Conservation (phyloP, 23 red algal species). For the Gracilaria gracilis region DNA sequence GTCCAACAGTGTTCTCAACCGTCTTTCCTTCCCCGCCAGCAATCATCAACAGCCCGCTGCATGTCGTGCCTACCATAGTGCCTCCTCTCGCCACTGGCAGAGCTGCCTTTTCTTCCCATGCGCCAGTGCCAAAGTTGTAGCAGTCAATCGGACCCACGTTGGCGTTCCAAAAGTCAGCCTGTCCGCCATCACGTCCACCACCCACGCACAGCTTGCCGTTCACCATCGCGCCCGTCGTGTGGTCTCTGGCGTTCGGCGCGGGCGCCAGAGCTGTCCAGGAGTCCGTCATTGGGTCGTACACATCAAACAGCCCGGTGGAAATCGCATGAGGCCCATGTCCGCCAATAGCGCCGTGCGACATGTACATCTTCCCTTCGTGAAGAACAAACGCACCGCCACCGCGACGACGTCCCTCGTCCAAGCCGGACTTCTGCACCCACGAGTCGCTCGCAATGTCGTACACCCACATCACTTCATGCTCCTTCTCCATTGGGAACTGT, state of each 20-base stretch:
- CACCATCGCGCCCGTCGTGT: conserved; percentile 47
- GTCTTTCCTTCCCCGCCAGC: conserved; percentile 74
- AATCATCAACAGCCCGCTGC: conserved; percentile 61
- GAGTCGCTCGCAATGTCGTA: conserved; percentile 54
- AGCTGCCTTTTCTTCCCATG: conserved; percentile 45
- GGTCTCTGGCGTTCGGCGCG: conserved; percentile 59
- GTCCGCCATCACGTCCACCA: conserved; percentile 66
- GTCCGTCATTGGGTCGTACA: conserved; percentile 54
- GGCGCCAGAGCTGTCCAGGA: conserved; percentile 30
- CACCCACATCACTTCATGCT: conserved; percentile 54
- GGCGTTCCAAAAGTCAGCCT: conserved; percentile 60
- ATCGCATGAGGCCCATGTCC: conserved; percentile 72
- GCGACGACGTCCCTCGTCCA: conserved; percentile 48
- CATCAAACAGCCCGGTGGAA: conserved; percentile 45
- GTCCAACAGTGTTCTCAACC: neutral
- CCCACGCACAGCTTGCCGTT: conserved; percentile 66
- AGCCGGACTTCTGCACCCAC: conserved; percentile 29
- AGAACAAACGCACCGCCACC: conserved; percentile 60
- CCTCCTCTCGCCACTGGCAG: conserved; percentile 55
- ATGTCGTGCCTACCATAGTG: conserved; percentile 47
- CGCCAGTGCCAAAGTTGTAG: conserved; percentile 55
- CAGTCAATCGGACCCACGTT: conserved; percentile 57
- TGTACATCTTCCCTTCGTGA: conserved; percentile 59
- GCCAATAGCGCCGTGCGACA: conserved; percentile 56
- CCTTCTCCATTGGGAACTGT: conserved; percentile 62